phyloP scores from a whole-genome alignment of 2,329 filamentous ascomycete genomes.

The Verticillium dahliae region DNA sequence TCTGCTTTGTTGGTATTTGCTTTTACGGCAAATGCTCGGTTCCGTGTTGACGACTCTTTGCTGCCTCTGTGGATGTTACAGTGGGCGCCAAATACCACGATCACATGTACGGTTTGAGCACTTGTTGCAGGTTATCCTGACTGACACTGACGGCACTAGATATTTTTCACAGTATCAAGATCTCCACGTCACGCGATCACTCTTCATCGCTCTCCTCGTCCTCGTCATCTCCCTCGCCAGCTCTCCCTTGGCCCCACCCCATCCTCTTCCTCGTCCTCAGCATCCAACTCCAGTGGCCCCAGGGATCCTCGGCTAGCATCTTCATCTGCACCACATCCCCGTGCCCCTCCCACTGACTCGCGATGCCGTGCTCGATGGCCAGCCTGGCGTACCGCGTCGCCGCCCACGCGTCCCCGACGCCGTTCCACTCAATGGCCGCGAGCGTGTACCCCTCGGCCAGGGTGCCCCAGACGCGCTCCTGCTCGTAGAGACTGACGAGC shows the following conservation, averaged over 20 bases:
- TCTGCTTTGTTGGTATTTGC: neutral
- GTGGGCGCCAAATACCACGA: too few relatives aligned
- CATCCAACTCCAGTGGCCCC: conserved; percentile 33
- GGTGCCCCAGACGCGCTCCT: conserved; percentile 28
- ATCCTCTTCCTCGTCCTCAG: conserved; percentile 22
- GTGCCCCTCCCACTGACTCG: conserved; percentile 11
- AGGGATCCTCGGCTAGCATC: conserved; percentile 24
- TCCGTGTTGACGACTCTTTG: too few relatives aligned
- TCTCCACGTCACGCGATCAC: neutral
- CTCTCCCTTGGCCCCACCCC: conserved; percentile 16
- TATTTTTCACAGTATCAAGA: too few relatives aligned
- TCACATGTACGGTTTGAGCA: too few relatives aligned
- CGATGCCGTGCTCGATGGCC: conserved; percentile 28
- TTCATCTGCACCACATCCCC: conserved; percentile 26
- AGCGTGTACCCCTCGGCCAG: conserved; percentile 27
- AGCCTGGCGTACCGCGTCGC: conserved; percentile 29
- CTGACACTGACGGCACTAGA: too few relatives aligned
- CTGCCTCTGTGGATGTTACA: too few relatives aligned
- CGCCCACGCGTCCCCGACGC: conserved; percentile 28
- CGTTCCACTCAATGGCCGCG: conserved; percentile 32
- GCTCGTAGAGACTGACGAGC: conserved; percentile 29
- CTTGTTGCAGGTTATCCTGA: too few relatives aligned
- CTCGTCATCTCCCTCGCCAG: conserved; percentile 6
- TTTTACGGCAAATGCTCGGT: too few relatives aligned
- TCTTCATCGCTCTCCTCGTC: neutral